Base-by-base conservation (phyloP, 2,329 filamentous ascomycete genomes). In the Penicillium janthinellum region DNA sequence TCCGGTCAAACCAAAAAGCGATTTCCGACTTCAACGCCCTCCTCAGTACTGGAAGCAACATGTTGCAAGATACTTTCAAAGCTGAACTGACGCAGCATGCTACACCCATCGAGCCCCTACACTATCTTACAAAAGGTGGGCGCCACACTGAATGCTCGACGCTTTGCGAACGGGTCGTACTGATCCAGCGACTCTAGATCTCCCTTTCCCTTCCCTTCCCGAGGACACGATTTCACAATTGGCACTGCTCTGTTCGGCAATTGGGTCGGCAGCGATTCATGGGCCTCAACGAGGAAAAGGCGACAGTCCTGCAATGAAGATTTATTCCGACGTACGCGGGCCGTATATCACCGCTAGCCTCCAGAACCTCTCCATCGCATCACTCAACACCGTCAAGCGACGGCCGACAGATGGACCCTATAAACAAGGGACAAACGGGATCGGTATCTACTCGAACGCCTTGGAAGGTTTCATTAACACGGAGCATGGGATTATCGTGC, bases 401-500 rank as follows among this genome's bases (percentile, higher is more conserved):
- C 88, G 88, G 56, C 80, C 82, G 14, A 84, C 89, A 1, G 91
- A 94, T 73, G 90, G 91, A 2, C 86, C 96, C 10, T 99, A 99
- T 75, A 88, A 88, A 60, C 85, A 90, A 60, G 94, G 93, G 14
- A 95, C 91, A 22, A 98, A 95, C 75, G 94, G 92, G 4, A 96
- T 99, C 49, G 88, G 90, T 2, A 92, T 90, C 38, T 99, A 99
- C 73, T 90, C 92, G 0, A 88, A 89, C 70, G 91, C 90, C 0
- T 87, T 99, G 78, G 92, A 97, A 73, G 90, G 89, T 6, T 88
- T 97, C 62, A 94, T 96, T 65, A 77, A 90, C 28, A 88, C 93
- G 11, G 95, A 99, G 76, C 92, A 96, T 75, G 91, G 96, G 59
- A 96, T 92, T 70, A 90, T 98, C 49, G 91, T 89, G 71, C 89